phyloP scores from a whole-genome alignment of 169 alveolate genomes.

The Cryptosporidium sp. region DNA sequence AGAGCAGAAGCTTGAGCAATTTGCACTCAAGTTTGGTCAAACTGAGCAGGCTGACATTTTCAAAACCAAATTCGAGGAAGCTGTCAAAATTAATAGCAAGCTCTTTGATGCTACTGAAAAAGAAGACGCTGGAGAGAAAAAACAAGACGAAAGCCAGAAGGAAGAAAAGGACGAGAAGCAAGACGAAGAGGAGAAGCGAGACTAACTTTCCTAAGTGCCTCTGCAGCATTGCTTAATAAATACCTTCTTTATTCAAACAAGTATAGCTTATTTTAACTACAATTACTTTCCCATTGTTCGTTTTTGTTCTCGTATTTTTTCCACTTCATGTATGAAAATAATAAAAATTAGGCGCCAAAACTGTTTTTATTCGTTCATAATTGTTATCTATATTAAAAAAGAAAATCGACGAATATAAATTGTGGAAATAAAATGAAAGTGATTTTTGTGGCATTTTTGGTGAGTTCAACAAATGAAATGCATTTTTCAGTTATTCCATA shows the following conservation, averaged over 20 bases:
- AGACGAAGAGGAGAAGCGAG: not conserved
- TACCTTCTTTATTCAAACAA: not conserved
- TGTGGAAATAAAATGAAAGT: not conserved
- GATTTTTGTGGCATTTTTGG: not conserved
- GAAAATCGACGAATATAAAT: too few relatives aligned
- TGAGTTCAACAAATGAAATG: not conserved
- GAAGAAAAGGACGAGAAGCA: not conserved
- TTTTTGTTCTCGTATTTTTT: not conserved
- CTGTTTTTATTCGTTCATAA: too few relatives aligned
- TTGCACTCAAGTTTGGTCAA: conserved; percentile 93
- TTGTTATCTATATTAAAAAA: too few relatives aligned
- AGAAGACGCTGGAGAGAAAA: not conserved
- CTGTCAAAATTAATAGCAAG: conserved; percentile 86
- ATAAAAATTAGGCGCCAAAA: not conserved
- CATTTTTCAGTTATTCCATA: too few relatives aligned
- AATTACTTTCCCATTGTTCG: not conserved
- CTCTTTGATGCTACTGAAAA: conserved; percentile 77
- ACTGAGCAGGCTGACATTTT: conserved; percentile 90
- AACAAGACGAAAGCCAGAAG: not conserved
- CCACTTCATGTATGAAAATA: too few relatives aligned
- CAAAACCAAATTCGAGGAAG: conserved; percentile 91
- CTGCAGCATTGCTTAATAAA: not conserved
- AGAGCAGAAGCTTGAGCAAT: conserved; percentile 92
- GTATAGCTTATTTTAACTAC: not conserved
- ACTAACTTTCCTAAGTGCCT: not conserved